Conservation (phyloP, 208 protist species). For the Trypanosoma avium region DNA sequence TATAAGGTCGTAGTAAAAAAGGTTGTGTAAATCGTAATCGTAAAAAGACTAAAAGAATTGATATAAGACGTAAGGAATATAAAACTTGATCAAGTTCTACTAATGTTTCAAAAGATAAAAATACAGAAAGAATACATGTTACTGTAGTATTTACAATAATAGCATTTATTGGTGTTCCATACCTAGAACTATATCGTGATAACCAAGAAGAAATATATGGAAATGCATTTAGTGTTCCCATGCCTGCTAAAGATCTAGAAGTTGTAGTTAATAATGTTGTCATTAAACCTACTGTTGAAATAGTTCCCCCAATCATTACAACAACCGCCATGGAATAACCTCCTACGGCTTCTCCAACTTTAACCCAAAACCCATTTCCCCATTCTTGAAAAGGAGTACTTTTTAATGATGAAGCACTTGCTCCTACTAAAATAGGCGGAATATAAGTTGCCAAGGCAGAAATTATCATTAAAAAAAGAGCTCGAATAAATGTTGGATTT, state of each 20-base stretch:
- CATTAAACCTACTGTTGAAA: conserved; percentile 86
- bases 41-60: conserved; percentile 73
- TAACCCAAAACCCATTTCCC: conserved; percentile 88
- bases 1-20: conserved; percentile 76
- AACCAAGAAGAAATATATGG: conserved; percentile 76
- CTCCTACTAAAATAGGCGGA: conserved; percentile 80
- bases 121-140: conserved; percentile 72
- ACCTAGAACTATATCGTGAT: conserved; percentile 44
- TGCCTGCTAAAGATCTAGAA: conserved; percentile 81
- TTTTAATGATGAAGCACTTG: conserved; percentile 53
- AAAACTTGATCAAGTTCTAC: conserved; percentile 87
- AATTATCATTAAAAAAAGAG: conserved; percentile 81
- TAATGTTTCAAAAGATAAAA: conserved; percentile 73
- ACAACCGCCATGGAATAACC: conserved; percentile 65
- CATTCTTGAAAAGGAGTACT: conserved; percentile 68
- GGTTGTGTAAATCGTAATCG: conserved; percentile 69
- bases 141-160: conserved; percentile 77
- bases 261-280: conserved; percentile 84
- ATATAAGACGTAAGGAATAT: conserved; percentile 78
- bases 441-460: conserved; percentile 80
- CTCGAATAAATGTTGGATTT: conserved; percentile 79
- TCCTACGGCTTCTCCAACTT: conserved; percentile 82
- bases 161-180: conserved; percentile 73
- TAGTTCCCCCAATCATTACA: conserved; percentile 79
- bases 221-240: conserved; percentile 86